Evolutionary conservation across 768 basidiomycete species (phyloP), one percentile per base, ranked within the genome.

Genomic region (Boletellus sp.): DNA sequence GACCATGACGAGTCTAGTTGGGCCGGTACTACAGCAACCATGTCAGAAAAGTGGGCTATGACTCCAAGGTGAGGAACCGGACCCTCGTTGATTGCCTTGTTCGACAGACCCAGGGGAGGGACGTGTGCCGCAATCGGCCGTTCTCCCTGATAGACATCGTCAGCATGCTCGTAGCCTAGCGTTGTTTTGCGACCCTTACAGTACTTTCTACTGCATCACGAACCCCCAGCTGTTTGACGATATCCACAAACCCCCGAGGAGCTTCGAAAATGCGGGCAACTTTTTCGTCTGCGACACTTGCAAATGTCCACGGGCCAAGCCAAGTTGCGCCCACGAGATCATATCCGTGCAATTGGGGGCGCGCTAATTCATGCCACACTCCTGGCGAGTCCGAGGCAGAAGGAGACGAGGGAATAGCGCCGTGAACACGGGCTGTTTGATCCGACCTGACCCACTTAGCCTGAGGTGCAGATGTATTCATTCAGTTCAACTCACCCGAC

Each of bases 271-370:
- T 82, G 36, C 96, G 81, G 12, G 84, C 82, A 11, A 98, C 93
- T 68, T 98, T 98, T 69, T 99, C 96, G 60, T 99, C 96, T 10
- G 94, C 93, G 40, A 93, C 85, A 57, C 90, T 94, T 17, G 85
- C 86, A 63, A 97, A 95, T 26, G 79, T 83, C 40, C 93, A 72
- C 0, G 86, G 73, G 50, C 79, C 77, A 40, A 95, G 75, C 66
- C 92, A 94, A 3, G 79, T 80, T 6, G 81, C 85, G 47, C 84
- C 86, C 16, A 94, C 74, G 33, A 98, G 72, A 61, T 97, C 94
- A 66, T 98, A 97, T 7, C 96, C 96, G 70, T 99, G 96, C 16
- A 97, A 84, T 68, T 99, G 96, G 17, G 96, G 96, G 4, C 96
- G 84, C 23, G 80, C 81, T 23, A 98, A 73, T 64, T 99, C 96